These are phyloP conservation scores for Huntiella savannae DNA, from an alignment of 2,329 filamentous ascomycete genomes.

Conservation along the genomic window DNA sequence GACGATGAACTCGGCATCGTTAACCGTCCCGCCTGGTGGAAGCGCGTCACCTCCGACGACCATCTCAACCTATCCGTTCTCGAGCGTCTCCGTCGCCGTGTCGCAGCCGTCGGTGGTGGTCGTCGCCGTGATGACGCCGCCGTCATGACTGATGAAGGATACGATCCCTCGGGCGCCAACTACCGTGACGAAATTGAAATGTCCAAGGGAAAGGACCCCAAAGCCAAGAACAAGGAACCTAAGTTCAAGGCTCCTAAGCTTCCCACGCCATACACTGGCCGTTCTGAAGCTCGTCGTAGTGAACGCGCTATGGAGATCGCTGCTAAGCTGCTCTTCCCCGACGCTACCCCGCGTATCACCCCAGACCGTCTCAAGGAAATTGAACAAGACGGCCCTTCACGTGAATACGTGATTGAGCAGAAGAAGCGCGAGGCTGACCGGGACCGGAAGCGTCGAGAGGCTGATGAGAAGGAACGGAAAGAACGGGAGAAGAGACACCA, in stretches of 20 bases:
- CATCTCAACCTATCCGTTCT: slow-evolving; percentile 25
- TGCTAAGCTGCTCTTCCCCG: slow-evolving; percentile 31
- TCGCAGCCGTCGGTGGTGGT: slow-evolving; percentile 33
- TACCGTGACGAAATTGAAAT: slow-evolving; percentile 10
- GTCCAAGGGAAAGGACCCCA: slow-evolving; percentile 3
- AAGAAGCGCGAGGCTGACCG: slow-evolving; percentile 1
- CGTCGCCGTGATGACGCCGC: slow-evolving; percentile 21
- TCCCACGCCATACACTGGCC: slow-evolving; percentile 22
- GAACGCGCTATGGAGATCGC: slow-evolving; percentile 27
- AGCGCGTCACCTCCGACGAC: slow-evolving; percentile 28
- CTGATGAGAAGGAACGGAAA: background rate
- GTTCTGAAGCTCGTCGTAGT: slow-evolving; percentile 24
- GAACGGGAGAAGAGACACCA: background rate
- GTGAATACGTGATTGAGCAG: slow-evolving; percentile 17
- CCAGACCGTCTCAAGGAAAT: slow-evolving; percentile 22
- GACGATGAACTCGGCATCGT: slow-evolving; percentile 43
- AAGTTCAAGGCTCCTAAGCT: background rate
- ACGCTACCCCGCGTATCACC: slow-evolving; percentile 16
- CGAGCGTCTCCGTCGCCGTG: slow-evolving; percentile 34
- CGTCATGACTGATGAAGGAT: slow-evolving; percentile 17
- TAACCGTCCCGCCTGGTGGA: slow-evolving; percentile 49
- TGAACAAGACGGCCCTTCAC: slow-evolving; percentile 25
- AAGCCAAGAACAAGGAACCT: background rate
- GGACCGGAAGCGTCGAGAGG: background rate
- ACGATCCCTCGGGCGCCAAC: slow-evolving; percentile 20